Percentiles rank a stretch among this genome's conserved stretches.
phyloP scores from a whole-genome alignment of 176 grass and related monocot genomes.

The Canna indica region DNA sequence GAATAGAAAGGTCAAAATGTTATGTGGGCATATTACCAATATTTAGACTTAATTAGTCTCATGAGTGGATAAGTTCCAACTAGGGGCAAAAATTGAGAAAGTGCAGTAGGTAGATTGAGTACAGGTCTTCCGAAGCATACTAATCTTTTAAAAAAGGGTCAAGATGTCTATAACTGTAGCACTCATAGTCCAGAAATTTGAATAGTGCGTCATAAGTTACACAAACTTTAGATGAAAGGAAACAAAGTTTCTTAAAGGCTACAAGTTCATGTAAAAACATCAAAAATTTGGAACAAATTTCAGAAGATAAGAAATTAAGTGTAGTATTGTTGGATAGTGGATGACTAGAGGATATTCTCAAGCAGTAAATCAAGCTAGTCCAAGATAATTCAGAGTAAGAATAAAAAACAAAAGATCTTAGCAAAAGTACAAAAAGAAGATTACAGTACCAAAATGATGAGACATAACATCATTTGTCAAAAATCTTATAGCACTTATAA shows the following conservation, averaged over 20 bases:
- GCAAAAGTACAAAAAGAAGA: no score
- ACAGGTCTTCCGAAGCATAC: neutral
- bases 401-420: no score
- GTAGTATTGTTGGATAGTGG: neutral
- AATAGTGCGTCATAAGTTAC: neutral
- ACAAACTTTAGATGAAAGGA: neutral
- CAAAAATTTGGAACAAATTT: neutral
- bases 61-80: no score
- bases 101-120: no score
- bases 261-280: neutral
- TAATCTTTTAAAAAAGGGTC: neutral
- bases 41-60: no score
- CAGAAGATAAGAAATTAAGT: neutral
- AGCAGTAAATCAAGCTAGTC: neutral
- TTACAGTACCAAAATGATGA: no score
- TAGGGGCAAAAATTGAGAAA: no score
- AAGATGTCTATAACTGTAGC: neutral
- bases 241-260: neutral
- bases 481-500: no score
- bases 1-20: no score
- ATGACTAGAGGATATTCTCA: neutral
- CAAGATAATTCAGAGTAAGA: neutral
- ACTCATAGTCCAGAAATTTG: neutral
- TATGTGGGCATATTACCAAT: no score
- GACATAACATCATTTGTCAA: no score